Evolutionary conservation across 1,139 yeast species (phyloP).

Genomic region (Blastobotrys raffinosifermentans): DNA sequence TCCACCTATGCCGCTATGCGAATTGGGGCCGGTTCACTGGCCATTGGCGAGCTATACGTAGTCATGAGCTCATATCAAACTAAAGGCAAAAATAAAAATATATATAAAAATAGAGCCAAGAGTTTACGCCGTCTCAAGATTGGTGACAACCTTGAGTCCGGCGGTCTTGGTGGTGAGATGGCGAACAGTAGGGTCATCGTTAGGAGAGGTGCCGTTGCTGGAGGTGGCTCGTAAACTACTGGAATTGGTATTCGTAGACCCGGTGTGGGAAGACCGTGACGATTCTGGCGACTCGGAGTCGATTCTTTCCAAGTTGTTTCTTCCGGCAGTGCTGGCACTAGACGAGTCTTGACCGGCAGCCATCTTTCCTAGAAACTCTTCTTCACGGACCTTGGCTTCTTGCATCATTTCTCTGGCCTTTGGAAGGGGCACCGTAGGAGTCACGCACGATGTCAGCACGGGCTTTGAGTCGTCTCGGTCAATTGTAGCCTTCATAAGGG

Average conservation of each 20-base stretch:
- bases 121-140: conserved; percentile 19
- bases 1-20: background rate
- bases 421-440: conserved; percentile 84
- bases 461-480: conserved; percentile 93
- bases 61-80: no score
- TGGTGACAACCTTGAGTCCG: conserved; percentile 24
- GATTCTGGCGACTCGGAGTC: conserved; percentile 11
- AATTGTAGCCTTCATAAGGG: conserved; percentile 90
- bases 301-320: no score
- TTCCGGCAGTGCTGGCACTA: no score
- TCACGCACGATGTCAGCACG: conserved; percentile 86
- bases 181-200: conserved; percentile 16
- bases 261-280: conserved; percentile 24
- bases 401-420: conserved; percentile 84
- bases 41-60: no score
- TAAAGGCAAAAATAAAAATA: conserved; percentile 8
- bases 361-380: conserved; percentile 26
- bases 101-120: conserved; percentile 5
- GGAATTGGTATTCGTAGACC: conserved; percentile 22
- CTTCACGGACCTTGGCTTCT: conserved; percentile 45
- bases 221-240: conserved; percentile 7
- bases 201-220: conserved; percentile 11
- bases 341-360: no score
- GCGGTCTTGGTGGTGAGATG: conserved; percentile 26
- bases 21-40: no score